Percentiles rank a stretch among this genome's conserved stretches.
phyloP scores from a whole-genome alignment of 768 basidiomycete species.

The Trichaptum fuscoviolaceum region DNA sequence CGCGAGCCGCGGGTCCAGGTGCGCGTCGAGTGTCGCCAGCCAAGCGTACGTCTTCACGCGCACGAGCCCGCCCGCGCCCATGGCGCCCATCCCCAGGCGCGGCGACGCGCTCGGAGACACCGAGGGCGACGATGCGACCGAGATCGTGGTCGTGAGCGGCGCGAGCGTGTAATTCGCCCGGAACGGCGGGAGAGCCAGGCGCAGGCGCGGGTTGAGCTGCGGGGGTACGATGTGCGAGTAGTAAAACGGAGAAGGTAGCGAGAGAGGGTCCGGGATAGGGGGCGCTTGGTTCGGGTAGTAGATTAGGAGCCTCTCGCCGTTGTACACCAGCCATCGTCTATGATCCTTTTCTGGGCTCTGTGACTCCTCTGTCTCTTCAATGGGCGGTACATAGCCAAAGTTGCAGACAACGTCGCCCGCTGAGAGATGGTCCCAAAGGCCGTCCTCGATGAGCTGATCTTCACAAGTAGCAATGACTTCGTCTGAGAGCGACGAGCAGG shows the following conservation, averaged over 20 bases:
- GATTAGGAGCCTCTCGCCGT: slow-evolving; percentile 56
- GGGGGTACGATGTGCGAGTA: slow-evolving; percentile 59
- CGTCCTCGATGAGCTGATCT: slow-evolving; percentile 59
- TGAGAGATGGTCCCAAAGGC: slow-evolving; percentile 72
- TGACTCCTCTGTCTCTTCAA: slow-evolving; percentile 18
- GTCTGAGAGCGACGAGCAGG: slow-evolving; percentile 51
- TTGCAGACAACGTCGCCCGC: slow-evolving; percentile 77
- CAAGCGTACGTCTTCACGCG: slow-evolving; percentile 60
- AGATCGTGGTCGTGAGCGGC: slow-evolving; percentile 25
- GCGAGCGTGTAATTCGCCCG: slow-evolving; percentile 27
- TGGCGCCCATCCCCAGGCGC: slow-evolving; percentile 31
- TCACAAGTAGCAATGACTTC: slow-evolving; percentile 53
- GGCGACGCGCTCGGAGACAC: slow-evolving; percentile 21
- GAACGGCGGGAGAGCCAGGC: slow-evolving; percentile 26
- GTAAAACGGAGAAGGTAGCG: slow-evolving; percentile 71
- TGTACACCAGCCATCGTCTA: slow-evolving; percentile 70
- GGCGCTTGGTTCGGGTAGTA: slow-evolving; percentile 49
- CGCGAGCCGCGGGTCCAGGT: slow-evolving; percentile 21
- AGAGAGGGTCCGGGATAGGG: slow-evolving; percentile 51
- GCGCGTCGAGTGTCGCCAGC: slow-evolving; percentile 48
- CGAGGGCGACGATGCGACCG: slow-evolving; percentile 4
- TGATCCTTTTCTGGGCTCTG: slow-evolving; percentile 17
- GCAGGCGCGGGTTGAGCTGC: slow-evolving; percentile 21
- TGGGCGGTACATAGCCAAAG: slow-evolving; percentile 65
- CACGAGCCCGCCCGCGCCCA: slow-evolving; percentile 44